Conservation (phyloP, 495 filamentous ascomycete genomes). For the Podospora fimiseda region DNA sequence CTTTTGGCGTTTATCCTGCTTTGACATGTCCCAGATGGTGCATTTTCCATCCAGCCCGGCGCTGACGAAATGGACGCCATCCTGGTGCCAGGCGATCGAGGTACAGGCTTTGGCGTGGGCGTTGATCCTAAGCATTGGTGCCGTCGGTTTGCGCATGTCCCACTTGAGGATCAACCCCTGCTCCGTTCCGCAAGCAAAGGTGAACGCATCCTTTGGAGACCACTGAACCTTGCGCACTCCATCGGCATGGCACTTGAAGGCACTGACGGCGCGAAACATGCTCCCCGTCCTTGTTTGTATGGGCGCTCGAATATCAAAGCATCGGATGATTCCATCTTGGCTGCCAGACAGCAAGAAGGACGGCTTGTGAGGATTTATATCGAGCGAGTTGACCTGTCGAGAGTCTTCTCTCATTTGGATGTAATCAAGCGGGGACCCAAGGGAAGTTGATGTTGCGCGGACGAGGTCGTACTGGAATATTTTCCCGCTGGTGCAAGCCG, state of each 20-base stretch:
- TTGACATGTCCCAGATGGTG: slow-evolving; percentile 86
- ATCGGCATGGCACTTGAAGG: slow-evolving; percentile 55
- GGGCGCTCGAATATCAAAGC: slow-evolving; percentile 44
- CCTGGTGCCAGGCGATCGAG: slow-evolving; percentile 91
- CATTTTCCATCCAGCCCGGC: slow-evolving; percentile 77
- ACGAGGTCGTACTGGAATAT: slow-evolving; percentile 83
- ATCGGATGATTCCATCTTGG: slow-evolving; percentile 83
- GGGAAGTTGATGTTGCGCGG: slow-evolving; percentile 33
- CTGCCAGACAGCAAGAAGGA: slow-evolving; percentile 79
- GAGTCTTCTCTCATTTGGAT: slow-evolving; percentile 70
- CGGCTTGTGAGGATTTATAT: slow-evolving; percentile 77
- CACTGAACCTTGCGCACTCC: slow-evolving; percentile 82
- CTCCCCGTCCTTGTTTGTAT: slow-evolving; percentile 32
- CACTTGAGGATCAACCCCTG: slow-evolving; percentile 63
- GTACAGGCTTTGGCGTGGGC: slow-evolving; percentile 74
- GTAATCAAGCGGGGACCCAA: slow-evolving; percentile 58
- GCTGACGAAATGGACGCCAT: slow-evolving; percentile 83
- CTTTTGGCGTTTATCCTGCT: slow-evolving; percentile 74
- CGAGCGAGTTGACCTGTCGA: slow-evolving; percentile 86
- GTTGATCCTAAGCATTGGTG: slow-evolving; percentile 61
- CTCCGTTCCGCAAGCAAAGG: slow-evolving; percentile 89
- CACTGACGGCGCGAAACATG: slow-evolving; percentile 37
- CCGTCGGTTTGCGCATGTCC: slow-evolving; percentile 42
- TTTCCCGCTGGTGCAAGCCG: slow-evolving; percentile 78
- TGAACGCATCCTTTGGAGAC: slow-evolving; percentile 75